A percentile compares a stretch with the other conserved stretches of the same genome.
Conservation (phyloP, 768 basidiomycete genomes). For the Pisolithus microcarpus region DNA sequence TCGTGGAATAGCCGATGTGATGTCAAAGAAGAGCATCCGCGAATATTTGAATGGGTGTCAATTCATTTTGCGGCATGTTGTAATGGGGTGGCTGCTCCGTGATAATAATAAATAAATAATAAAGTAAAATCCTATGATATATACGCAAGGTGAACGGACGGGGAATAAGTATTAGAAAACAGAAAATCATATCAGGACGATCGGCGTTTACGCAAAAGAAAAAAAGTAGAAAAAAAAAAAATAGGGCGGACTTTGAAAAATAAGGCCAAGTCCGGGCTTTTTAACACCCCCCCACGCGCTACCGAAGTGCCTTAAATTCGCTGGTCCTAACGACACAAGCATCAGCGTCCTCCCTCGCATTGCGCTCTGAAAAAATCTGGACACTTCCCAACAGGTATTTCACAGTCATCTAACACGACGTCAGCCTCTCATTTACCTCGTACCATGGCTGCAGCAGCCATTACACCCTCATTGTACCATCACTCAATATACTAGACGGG, state of each 20-base stretch:
- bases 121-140: background rate
- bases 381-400: slow-evolving; percentile 38
- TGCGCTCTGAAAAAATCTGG: slow-evolving; percentile 23
- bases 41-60: slow-evolving; percentile 4
- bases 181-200: background rate
- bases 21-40: background rate
- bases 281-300: slow-evolving; percentile 32
- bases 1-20: background rate
- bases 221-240: background rate
- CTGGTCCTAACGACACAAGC: slow-evolving; percentile 25
- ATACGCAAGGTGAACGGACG: background rate
- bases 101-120: background rate
- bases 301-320: slow-evolving; percentile 37
- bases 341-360: slow-evolving; percentile 26
- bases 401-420: slow-evolving; percentile 12
- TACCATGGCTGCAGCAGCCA: slow-evolving; percentile 27
- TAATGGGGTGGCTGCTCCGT: background rate
- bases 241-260: slow-evolving; percentile 30
- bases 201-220: slow-evolving; percentile 22
- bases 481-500: slow-evolving; percentile 67
- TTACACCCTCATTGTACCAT: slow-evolving; percentile 69
- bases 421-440: slow-evolving; percentile 14
- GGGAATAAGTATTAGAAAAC: background rate
- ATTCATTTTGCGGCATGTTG: slow-evolving; percentile 7
- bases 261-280: slow-evolving; percentile 28